Evolutionary conservation across 345 rosid species (phyloP).

Genomic region (Raphanus raphanistrum): DNA sequence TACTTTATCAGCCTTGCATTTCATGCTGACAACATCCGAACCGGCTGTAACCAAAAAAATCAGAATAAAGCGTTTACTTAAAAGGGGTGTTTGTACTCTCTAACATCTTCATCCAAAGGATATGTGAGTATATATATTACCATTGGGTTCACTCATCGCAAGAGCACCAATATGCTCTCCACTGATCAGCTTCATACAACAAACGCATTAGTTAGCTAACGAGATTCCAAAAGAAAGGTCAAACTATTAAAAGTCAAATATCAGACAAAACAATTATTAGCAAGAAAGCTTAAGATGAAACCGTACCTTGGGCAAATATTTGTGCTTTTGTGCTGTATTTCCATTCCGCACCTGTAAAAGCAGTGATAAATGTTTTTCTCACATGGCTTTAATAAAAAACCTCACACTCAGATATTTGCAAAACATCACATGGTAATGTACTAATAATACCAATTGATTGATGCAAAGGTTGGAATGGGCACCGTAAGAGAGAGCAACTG

Average conservation of each 20-base stretch:
- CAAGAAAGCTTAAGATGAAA: too few species aligned
- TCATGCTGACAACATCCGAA: slow-evolving; percentile 95
- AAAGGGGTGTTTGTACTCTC: background rate
- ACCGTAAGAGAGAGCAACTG: slow-evolving; percentile 88
- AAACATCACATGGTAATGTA: background rate
- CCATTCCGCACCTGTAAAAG: slow-evolving; percentile 78
- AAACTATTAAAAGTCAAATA: background rate
- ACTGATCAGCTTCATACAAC: slow-evolving; percentile 74
- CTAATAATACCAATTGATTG: slow-evolving; percentile 74
- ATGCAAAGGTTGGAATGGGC: slow-evolving; percentile 95
- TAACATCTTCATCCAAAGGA: slow-evolving; percentile 11
- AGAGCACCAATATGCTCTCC: slow-evolving; percentile 98
- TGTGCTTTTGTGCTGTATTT: slow-evolving; percentile 69
- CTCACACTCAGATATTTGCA: background rate
- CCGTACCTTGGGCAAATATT: slow-evolving; percentile 85
- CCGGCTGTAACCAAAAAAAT: slow-evolving; percentile 59
- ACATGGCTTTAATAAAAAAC: background rate
- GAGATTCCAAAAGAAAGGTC: background rate
- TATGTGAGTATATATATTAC: slow-evolving; percentile 43
- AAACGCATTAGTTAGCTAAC: slow-evolving; percentile 19
- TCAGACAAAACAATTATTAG: too few species aligned
- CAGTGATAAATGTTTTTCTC: slow-evolving; percentile 9
- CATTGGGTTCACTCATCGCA: slow-evolving; percentile 98
- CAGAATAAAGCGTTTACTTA: background rate
- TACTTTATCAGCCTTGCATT: slow-evolving; percentile 87